These are phyloP conservation scores for Colletotrichum falcatum DNA, from an alignment of 2,329 filamentous ascomycete species.

Conservation along the genomic window DNA sequence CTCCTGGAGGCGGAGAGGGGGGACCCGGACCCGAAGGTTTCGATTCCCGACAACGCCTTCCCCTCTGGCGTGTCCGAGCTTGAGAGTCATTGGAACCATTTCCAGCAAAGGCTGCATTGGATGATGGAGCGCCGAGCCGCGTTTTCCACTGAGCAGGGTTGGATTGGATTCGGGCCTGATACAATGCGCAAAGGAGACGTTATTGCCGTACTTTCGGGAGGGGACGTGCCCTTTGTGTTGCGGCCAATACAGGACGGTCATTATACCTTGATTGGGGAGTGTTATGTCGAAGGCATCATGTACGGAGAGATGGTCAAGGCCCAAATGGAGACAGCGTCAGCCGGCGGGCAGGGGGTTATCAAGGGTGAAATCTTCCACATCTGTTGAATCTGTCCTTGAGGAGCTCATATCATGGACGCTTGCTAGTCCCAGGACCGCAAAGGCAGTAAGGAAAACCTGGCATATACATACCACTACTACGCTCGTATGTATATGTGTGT, in stretches of 20 bases:
- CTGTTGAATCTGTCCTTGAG: background rate
- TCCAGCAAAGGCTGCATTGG: background rate
- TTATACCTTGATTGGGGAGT: background rate
- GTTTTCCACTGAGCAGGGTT: background rate
- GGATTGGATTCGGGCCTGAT: background rate
- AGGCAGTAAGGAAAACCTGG: background rate
- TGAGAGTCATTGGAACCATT: background rate
- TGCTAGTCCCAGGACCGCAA: background rate
- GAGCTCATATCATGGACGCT: background rate
- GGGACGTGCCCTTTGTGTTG: background rate
- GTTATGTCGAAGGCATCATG: slow-evolving; percentile 8
- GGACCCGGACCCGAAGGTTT: background rate
- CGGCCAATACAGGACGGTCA: background rate
- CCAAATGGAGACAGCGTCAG: background rate
- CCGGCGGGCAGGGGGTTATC: background rate
- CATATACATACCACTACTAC: background rate
- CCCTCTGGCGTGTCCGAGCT: too few relatives aligned
- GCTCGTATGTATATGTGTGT: too few relatives aligned
- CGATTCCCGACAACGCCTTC: background rate
- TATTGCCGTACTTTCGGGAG: background rate
- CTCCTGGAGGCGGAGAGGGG: background rate
- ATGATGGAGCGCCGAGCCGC: background rate
- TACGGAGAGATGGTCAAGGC: background rate
- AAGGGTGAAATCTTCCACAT: background rate
- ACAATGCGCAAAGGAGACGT: background rate